Evolutionary conservation across 139 green algal species (phyloP), one percentile per base, ranked within the genome.

Genomic region (Picochlorum sp.): DNA sequence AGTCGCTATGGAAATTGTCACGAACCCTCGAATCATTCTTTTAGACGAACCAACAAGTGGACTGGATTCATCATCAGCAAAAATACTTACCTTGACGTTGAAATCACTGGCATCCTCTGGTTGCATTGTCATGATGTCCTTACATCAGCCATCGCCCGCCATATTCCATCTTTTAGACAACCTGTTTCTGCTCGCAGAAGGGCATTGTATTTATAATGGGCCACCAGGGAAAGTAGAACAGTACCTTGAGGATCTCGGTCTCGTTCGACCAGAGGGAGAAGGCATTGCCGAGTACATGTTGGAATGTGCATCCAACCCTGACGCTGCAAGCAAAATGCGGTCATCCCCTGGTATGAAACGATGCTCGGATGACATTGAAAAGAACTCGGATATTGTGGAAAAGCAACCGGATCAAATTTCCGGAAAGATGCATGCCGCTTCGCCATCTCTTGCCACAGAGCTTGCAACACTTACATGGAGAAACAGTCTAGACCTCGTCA

Each of bases 1-100:
- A 1, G 86, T 90, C n/a, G 85, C 63, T 20, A 90, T 90, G 76
- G 86, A 92, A 77, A 71, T 93, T 21, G 75, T 90, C 4, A 85
- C 66, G 0, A 65, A 81, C 14, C 81, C 81, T 1, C 20, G 60
- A 1, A 49, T 84, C 26, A 28, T 82, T 6, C 44, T 83, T 21
- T 34, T 78, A 41, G 69, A 77, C 20, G 86, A 92, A 75, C 86
- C 86, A 13, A 86, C 81, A 54, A 79, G 57, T 20, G 86, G 86
- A 3, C 75, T 93, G 44, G 86, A 93, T 72, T 77, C 62, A 37
- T 87, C 67, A 72, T 86, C 80, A 2, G 81, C 85, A 1, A 58
- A 82, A 6, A 65, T 75, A 24, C 76, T 92, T 20, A 77, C 90
- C 70, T 18, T 18, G 30, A 85, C 68, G 2, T 69, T 86, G 47